phyloP scores from a whole-genome alignment of 768 basidiomycete genomes.

The Collybia mongolica region DNA sequence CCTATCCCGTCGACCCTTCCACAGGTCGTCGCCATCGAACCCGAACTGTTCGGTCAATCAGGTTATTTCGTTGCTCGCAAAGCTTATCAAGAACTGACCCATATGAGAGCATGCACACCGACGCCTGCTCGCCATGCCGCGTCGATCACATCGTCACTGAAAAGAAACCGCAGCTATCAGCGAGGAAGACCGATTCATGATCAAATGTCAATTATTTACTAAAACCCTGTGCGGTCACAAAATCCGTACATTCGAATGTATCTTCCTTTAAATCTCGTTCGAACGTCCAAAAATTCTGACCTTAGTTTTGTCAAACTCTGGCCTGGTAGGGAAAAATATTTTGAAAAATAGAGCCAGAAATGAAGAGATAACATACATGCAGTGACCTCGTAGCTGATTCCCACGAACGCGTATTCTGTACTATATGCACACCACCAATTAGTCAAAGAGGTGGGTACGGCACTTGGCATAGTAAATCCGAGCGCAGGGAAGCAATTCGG shows the following conservation, averaged over 20 bases:
- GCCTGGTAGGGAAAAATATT: conserved; percentile 34
- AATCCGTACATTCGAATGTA: conserved; percentile 61
- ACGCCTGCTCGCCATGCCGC: conserved; percentile 70
- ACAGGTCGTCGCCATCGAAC: conserved; percentile 44
- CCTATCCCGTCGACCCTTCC: conserved; percentile 51
- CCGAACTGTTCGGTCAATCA: conserved; percentile 38
- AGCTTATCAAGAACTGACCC: conserved; percentile 43
- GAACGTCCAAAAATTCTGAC: conserved; percentile 60
- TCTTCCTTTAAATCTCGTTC: conserved; percentile 55
- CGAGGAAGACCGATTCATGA: neutral
- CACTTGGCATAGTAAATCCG: conserved; percentile 44
- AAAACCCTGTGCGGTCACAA: conserved; percentile 46
- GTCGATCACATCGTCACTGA: conserved; percentile 55
- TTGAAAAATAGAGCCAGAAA: conserved; percentile 1
- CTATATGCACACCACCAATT: conserved; percentile 65
- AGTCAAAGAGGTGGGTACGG: conserved; percentile 39
- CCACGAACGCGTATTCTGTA: conserved; percentile 74
- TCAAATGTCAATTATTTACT: conserved; percentile 27
- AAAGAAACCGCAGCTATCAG: neutral
- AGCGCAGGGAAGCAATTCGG: conserved; percentile 21
- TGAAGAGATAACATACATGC: conserved; percentile 41
- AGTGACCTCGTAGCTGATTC: conserved; percentile 75
- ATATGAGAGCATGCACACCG: conserved; percentile 73
- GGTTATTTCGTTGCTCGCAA: neutral
- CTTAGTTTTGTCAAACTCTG: conserved; percentile 51